Evolutionary conservation across 805 yeast species (phyloP).

Genomic region (Kodamaea nitidulidarum): DNA sequence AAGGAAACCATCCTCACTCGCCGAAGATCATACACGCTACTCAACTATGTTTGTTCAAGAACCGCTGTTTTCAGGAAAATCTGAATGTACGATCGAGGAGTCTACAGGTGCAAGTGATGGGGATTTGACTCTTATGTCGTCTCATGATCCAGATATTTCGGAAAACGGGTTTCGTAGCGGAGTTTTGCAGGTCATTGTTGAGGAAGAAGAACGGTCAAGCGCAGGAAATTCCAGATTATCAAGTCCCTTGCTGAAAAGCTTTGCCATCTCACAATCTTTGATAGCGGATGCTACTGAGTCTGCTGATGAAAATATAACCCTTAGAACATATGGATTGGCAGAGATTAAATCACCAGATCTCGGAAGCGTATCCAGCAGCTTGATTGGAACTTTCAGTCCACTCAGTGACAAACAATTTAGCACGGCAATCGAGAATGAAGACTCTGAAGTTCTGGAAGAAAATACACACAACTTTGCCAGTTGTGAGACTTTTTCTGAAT

Average conservation of each 20-base stretch:
- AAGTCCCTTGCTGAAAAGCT: neutral
- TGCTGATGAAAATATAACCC: too few species aligned
- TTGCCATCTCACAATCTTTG: too few species aligned
- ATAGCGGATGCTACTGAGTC: too few species aligned
- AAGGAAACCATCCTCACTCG: neutral
- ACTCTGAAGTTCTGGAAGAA: too few species aligned
- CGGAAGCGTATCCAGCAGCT: too few species aligned
- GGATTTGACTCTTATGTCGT: neutral
- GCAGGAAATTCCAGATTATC: conserved; percentile 1
- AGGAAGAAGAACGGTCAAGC: neutral
- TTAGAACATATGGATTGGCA: too few species aligned
- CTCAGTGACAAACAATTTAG: too few species aligned
- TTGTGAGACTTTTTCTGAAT: too few species aligned
- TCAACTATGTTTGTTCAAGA: neutral
- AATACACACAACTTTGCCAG: too few species aligned
- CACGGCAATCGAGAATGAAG: too few species aligned
- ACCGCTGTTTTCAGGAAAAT: neutral
- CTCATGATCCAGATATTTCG: neutral
- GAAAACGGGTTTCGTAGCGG: neutral
- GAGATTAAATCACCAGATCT: too few species aligned
- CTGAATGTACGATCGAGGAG: conserved; percentile 1
- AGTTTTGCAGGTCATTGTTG: neutral
- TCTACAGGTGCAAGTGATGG: conserved; percentile 1
- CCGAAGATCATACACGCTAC: neutral
- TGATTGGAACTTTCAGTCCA: too few species aligned